phyloP scores from a whole-genome alignment of 345 rosid species.

The Triadica sebifera region DNA sequence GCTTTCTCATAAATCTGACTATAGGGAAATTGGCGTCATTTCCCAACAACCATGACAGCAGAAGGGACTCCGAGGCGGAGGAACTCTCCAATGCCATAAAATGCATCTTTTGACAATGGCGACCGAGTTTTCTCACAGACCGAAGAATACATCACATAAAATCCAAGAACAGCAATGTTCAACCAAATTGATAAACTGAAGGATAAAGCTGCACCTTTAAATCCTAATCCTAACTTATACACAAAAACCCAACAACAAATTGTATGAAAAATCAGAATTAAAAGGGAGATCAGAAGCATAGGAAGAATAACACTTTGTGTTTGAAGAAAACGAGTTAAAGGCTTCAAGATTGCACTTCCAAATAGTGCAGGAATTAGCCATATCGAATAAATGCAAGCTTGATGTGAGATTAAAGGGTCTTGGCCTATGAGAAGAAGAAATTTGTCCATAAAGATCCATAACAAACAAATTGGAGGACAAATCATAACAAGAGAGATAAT shows the following conservation, averaged over 20 bases:
- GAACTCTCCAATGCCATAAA: slow-evolving; percentile 11
- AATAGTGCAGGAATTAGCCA: slow-evolving; percentile 24
- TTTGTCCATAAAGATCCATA: slow-evolving; percentile 22
- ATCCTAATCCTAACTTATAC: slow-evolving; percentile 13
- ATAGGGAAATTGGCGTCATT: no score
- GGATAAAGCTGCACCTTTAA: slow-evolving; percentile 18
- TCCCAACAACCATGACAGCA: no score
- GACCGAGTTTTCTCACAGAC: slow-evolving; percentile 16
- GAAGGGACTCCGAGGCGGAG: slow-evolving; percentile 20
- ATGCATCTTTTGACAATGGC: slow-evolving; percentile 10
- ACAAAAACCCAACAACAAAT: slow-evolving; percentile 8
- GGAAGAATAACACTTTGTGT: slow-evolving; percentile 20
- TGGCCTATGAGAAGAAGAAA: slow-evolving; percentile 17
- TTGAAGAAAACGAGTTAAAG: slow-evolving; percentile 24
- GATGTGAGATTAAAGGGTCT: slow-evolving; percentile 12
- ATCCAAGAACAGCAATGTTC: slow-evolving; percentile 13
- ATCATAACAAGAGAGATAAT: slow-evolving; percentile 11
- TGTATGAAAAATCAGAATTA: slow-evolving; percentile 4
- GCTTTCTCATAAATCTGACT: no score
- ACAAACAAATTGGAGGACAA: slow-evolving; percentile 14
- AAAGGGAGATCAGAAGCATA: slow-evolving; percentile 17
- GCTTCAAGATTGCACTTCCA: slow-evolving; percentile 20
- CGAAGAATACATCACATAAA: slow-evolving; percentile 12
- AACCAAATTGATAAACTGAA: slow-evolving; percentile 21
- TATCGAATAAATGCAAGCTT: slow-evolving; percentile 18